These are phyloP conservation scores for Trichophyton benhamiae DNA, from an alignment of 2,329 filamentous ascomycete genomes.

Conservation along the genomic window DNA sequence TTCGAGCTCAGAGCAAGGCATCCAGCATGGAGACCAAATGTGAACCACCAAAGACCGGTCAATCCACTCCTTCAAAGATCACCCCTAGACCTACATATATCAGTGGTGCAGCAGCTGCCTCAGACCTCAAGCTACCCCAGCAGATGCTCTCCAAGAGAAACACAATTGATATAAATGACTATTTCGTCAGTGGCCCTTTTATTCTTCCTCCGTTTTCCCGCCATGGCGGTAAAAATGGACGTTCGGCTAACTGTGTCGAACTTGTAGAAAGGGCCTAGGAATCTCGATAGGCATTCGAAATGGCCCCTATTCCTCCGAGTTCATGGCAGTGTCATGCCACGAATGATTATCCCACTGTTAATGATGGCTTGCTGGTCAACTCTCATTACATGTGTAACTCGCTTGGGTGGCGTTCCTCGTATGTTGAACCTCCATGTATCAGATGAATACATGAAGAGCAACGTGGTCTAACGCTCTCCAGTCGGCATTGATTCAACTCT, in stretches of 20 bases:
- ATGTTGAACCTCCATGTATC: background rate
- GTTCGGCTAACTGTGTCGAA: background rate
- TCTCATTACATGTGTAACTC: slow-evolving; percentile 46
- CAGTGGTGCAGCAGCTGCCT: slow-evolving; percentile 6
- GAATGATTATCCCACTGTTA: slow-evolving; percentile 57
- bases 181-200: slow-evolving; percentile 39
- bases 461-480: slow-evolving; percentile 11
- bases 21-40: background rate
- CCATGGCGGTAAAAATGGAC: slow-evolving; percentile 4
- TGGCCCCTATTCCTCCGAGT: slow-evolving; percentile 63
- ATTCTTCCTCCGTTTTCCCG: background rate
- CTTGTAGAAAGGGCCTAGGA: slow-evolving; percentile 41
- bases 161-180: slow-evolving; percentile 45
- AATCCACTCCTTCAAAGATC: background rate
- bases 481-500: slow-evolving; percentile 50
- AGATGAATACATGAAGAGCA: background rate
- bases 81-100: slow-evolving; percentile 13
- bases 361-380: slow-evolving; percentile 55
- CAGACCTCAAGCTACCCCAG: slow-evolving; percentile 11
- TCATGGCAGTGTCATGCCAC: slow-evolving; percentile 62
- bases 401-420: slow-evolving; percentile 23
- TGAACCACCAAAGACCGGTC: background rate
- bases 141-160: slow-evolving; percentile 13
- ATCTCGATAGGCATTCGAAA: slow-evolving; percentile 62
- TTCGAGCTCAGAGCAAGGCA: background rate